Conservation (phyloP, 495 filamentous ascomycete species). For the Venustampulla echinocandica region DNA sequence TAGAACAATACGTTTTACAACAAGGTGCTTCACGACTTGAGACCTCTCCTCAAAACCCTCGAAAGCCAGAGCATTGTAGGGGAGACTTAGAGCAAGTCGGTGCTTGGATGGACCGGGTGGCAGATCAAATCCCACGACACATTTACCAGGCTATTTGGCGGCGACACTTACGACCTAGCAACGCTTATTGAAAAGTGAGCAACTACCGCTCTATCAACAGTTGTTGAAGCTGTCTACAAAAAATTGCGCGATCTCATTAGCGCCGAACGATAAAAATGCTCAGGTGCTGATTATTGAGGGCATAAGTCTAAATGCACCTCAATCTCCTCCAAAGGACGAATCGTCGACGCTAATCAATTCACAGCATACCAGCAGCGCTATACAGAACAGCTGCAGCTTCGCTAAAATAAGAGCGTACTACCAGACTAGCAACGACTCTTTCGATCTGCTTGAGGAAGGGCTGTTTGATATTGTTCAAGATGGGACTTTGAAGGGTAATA, state of each 20-base stretch:
- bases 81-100: neutral
- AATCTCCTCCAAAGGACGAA: neutral
- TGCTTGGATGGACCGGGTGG: slow-evolving; percentile 8
- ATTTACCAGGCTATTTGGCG: neutral
- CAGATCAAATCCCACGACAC: slow-evolving; percentile 3
- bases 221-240: neutral
- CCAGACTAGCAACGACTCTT: neutral
- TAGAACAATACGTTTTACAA: slow-evolving; percentile 2
- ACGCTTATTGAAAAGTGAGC: neutral
- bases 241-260: neutral
- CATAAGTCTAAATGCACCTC: neutral
- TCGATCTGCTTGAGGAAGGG: neutral
- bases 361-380: neutral
- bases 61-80: slow-evolving; percentile 3
- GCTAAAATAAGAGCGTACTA: neutral
- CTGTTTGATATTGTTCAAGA: neutral
- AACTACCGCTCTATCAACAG: neutral
- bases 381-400: neutral
- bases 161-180: neutral
- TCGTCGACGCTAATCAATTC: neutral
- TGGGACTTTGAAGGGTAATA: neutral
- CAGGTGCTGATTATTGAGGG: neutral
- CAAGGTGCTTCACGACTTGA: neutral
- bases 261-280: neutral
- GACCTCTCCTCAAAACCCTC: neutral